These are phyloP conservation scores for Penicillium sp. DNA, from an alignment of 2,329 filamentous ascomycete species.

Conservation along the genomic window DNA sequence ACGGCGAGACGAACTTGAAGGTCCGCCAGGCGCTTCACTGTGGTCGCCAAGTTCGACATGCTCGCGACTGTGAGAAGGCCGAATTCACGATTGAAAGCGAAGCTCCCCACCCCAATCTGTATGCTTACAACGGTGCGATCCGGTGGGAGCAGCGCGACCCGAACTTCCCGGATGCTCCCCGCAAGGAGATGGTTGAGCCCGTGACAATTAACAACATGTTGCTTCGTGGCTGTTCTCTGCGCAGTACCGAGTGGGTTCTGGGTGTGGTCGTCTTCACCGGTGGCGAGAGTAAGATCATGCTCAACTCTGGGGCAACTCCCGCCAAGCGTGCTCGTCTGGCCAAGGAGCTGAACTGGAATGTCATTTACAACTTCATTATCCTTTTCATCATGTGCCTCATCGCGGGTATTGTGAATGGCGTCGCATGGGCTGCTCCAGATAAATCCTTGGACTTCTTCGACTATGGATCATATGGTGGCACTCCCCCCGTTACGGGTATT, in stretches of 20 bases:
- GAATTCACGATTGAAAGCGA: conserved; percentile 91
- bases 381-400: conserved; percentile 88
- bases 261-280: conserved; percentile 94
- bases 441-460: conserved; percentile 83
- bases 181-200: conserved; percentile 83
- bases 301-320: conserved; percentile 93
- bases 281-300: conserved; percentile 98
- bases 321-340: conserved; percentile 91
- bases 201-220: conserved; percentile 95
- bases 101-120: conserved; percentile 87
- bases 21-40: conserved; percentile 89
- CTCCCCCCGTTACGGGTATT: conserved; percentile 78
- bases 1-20: conserved; percentile 97
- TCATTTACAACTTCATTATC: conserved; percentile 93
- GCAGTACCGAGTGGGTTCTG: conserved; percentile 95
- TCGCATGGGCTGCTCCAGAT: conserved; percentile 74
- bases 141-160: conserved; percentile 78
- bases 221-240: conserved; percentile 86
- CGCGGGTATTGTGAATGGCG: conserved; percentile 80
- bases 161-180: conserved; percentile 63
- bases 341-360: conserved; percentile 93
- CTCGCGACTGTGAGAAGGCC: conserved; percentile 86
- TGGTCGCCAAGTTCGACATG: conserved; percentile 80
- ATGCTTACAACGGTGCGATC: conserved; percentile 89
- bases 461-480: conserved; percentile 77